Evolutionary conservation across 495 filamentous ascomycete species (phyloP).

Genomic region (Aspergillus homomorphus): DNA sequence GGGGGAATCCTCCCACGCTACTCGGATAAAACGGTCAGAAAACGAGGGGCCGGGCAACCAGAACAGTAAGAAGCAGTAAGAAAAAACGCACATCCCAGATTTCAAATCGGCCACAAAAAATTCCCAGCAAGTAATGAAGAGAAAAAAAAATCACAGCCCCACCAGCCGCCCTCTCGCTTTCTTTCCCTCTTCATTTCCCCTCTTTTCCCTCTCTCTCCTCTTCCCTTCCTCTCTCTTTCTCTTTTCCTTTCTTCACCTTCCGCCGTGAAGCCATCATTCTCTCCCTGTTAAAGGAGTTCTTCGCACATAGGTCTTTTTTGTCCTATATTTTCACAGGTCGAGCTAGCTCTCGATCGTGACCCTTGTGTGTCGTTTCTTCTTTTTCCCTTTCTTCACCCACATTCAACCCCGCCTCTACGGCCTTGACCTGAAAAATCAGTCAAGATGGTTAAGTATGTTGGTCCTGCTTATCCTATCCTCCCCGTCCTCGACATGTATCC

Average conservation of each 20-base stretch:
- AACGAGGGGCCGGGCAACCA: slow-evolving; percentile 18
- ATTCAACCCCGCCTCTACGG: slow-evolving; percentile 39
- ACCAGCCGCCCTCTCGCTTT: slow-evolving; percentile 30
- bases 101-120: slow-evolving; percentile 29
- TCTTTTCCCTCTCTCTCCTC: slow-evolving; percentile 18
- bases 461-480: slow-evolving; percentile 8
- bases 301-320: slow-evolving; percentile 41
- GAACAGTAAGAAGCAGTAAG: slow-evolving; percentile 5
- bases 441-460: slow-evolving; percentile 99
- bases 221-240: slow-evolving; percentile 25
- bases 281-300: slow-evolving; percentile 37
- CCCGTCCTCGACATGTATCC: neutral
- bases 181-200: slow-evolving; percentile 36
- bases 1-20: slow-evolving; percentile 3
- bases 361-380: slow-evolving; percentile 41
- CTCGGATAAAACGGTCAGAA: slow-evolving; percentile 14
- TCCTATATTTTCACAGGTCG: slow-evolving; percentile 41
- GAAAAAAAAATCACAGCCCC: slow-evolving; percentile 29
- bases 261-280: slow-evolving; percentile 26
- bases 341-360: slow-evolving; percentile 48
- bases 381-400: slow-evolving; percentile 22
- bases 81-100: slow-evolving; percentile 34
- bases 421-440: slow-evolving; percentile 64
- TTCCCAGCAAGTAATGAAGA: slow-evolving; percentile 14
- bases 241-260: slow-evolving; percentile 25